Evolutionary conservation across 1,284 basidiomycete genomes (phyloP).

Genomic region (Cryptococcus sp.): DNA sequence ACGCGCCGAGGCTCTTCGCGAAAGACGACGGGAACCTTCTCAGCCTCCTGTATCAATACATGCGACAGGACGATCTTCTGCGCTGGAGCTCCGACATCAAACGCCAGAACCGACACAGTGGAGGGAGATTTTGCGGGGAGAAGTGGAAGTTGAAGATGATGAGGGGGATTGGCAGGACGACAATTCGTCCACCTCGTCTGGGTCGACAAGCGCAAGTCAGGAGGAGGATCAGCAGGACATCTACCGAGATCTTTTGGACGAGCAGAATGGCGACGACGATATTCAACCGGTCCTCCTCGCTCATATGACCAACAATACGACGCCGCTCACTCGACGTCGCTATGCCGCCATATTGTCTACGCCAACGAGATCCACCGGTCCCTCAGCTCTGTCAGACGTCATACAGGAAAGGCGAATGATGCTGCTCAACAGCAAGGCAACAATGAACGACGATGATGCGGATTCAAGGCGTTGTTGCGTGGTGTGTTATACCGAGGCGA

Average conservation of each 20-base stretch:
- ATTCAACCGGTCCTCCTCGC: conserved; percentile 43
- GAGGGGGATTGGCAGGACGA: conserved; percentile 33
- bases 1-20: neutral
- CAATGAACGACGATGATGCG: conserved; percentile 37
- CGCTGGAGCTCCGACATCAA: neutral
- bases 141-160: conserved; percentile 29
- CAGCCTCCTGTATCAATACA: no score
- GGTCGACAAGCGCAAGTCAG: conserved; percentile 3
- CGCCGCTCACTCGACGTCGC: conserved; percentile 39
- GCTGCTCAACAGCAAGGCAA: conserved; percentile 1
- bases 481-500: conserved; percentile 40
- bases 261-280: conserved; percentile 8
- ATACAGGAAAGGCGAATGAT: conserved; percentile 15
- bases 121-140: conserved; percentile 12
- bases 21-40: no score
- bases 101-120: conserved; percentile 1
- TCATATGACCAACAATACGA: conserved; percentile 32
- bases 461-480: conserved; percentile 38
- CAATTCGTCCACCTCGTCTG: conserved; percentile 12
- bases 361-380: conserved; percentile 4
- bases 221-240: conserved; percentile 15
- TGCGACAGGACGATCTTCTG: neutral
- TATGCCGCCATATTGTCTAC: conserved; percentile 31
- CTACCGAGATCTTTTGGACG: conserved; percentile 26
- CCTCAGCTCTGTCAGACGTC: conserved; percentile 14